phyloP scores from a whole-genome alignment of 2,329 filamentous ascomycete species.

The Xylariomycetidae sp. region DNA sequence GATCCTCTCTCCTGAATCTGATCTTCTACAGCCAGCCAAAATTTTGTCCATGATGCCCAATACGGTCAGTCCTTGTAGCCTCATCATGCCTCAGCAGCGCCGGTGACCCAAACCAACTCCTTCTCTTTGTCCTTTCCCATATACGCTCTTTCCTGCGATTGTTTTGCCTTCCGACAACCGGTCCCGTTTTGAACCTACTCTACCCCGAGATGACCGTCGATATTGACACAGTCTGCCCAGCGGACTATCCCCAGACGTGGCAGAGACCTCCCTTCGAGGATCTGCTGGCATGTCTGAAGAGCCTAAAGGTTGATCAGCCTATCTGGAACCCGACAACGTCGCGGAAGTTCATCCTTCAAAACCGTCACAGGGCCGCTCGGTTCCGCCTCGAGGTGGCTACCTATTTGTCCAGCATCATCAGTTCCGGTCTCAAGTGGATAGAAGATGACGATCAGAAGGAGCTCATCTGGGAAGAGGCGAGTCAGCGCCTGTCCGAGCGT shows the following conservation, averaged over 20 bases:
- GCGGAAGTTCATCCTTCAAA: slow-evolving; percentile 34
- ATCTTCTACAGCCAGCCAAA: too few relatives aligned
- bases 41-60: too few relatives aligned
- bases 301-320: slow-evolving; percentile 60
- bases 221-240: slow-evolving; percentile 30
- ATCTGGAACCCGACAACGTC: slow-evolving; percentile 54
- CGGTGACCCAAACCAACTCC: too few relatives aligned
- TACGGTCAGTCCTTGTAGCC: too few relatives aligned
- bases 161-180: background rate
- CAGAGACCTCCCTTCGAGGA: slow-evolving; percentile 61
- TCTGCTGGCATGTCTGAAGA: slow-evolving; percentile 59
- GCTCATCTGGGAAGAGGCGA: slow-evolving; percentile 70
- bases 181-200: background rate
- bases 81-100: too few relatives aligned
- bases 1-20: too few relatives aligned
- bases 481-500: slow-evolving; percentile 73
- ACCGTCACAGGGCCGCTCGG: slow-evolving; percentile 35
- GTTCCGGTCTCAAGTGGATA: slow-evolving; percentile 63
- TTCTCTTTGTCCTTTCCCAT: slow-evolving; percentile 3
- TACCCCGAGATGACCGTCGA: too few relatives aligned
- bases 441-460: slow-evolving; percentile 60
- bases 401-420: slow-evolving; percentile 65
- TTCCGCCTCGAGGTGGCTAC: slow-evolving; percentile 49
- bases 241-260: slow-evolving; percentile 77
- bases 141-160: slow-evolving; percentile 1